Conservation (phyloP, 2,329 filamentous ascomycete genomes). For the Teratosphaeria zuluensis region DNA sequence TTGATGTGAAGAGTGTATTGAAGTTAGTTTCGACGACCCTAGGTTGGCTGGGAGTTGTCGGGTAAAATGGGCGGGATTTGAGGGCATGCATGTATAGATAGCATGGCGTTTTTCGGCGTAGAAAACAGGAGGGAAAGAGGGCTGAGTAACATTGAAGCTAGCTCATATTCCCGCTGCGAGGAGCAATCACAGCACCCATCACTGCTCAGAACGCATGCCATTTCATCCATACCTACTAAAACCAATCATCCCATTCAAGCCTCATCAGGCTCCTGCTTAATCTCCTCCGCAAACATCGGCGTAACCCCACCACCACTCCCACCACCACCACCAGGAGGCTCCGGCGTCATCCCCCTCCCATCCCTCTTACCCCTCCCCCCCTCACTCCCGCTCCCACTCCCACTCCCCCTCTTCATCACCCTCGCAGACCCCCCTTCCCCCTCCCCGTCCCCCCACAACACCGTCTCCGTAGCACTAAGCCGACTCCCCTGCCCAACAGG, state of each 20-base stretch:
- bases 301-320: too few relatives aligned
- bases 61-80: neutral
- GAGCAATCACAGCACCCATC: too few relatives aligned
- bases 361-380: neutral
- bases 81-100: neutral
- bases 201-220: neutral
- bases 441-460: constrained; percentile 13
- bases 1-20: constrained; percentile 7
- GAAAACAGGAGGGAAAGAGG: too few relatives aligned
- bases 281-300: constrained; percentile 13
- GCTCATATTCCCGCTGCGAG: too few relatives aligned
- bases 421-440: neutral
- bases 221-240: neutral
- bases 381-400: neutral
- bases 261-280: constrained; percentile 17
- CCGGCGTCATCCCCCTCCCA: neutral
- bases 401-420: neutral
- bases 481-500: constrained; percentile 12
- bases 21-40: neutral
- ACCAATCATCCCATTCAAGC: neutral
- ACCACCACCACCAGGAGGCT: neutral
- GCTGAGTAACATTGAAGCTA: too few relatives aligned
- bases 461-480: constrained; percentile 19
- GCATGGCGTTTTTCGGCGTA: neutral
- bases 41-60: neutral